phyloP scores from a whole-genome alignment of 1,284 basidiomycete species.

The Pisolithus thermaeus region DNA sequence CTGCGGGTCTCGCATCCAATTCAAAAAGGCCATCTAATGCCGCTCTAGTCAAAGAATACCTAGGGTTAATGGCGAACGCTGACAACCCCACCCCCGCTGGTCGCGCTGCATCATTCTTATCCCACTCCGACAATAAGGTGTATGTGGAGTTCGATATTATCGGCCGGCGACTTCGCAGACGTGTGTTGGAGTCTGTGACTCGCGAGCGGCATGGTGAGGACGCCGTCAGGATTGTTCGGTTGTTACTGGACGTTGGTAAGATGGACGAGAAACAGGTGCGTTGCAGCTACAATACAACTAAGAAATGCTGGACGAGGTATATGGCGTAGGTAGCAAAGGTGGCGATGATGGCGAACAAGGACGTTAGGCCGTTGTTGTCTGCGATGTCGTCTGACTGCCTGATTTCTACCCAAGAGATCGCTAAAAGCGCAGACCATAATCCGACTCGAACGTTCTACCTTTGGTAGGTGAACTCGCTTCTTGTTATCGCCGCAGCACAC shows the following conservation, averaged over 20 bases:
- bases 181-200: slow-evolving; percentile 76
- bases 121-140: slow-evolving; percentile 64
- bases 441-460: slow-evolving; percentile 83
- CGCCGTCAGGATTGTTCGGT: slow-evolving; percentile 79
- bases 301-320: not conserved
- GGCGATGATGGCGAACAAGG: slow-evolving; percentile 87
- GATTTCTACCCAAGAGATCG: slow-evolving; percentile 87
- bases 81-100: slow-evolving; percentile 76
- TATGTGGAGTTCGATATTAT: slow-evolving; percentile 82
- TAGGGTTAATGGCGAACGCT: slow-evolving; percentile 67
- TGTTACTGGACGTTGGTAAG: slow-evolving; percentile 87
- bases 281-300: slow-evolving; percentile 1
- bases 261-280: slow-evolving; percentile 91
- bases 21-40: slow-evolving; percentile 55
- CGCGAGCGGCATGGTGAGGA: slow-evolving; percentile 82
- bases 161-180: slow-evolving; percentile 62
- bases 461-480: slow-evolving; percentile 48
- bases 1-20: slow-evolving; percentile 49
- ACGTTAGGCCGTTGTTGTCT: slow-evolving; percentile 78
- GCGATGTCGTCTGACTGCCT: slow-evolving; percentile 75
- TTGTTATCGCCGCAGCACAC: not conserved
- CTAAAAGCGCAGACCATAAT: slow-evolving; percentile 82
- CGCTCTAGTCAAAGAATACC: slow-evolving; percentile 67
- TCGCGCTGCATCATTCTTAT: slow-evolving; percentile 61
- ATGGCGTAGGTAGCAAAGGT: slow-evolving; percentile 76